A percentile compares a stretch with the other conserved stretches of the same genome.
These are phyloP conservation scores for Colletotrichum melonis DNA, from an alignment of 2,329 filamentous ascomycete species.

Conservation along the genomic window DNA sequence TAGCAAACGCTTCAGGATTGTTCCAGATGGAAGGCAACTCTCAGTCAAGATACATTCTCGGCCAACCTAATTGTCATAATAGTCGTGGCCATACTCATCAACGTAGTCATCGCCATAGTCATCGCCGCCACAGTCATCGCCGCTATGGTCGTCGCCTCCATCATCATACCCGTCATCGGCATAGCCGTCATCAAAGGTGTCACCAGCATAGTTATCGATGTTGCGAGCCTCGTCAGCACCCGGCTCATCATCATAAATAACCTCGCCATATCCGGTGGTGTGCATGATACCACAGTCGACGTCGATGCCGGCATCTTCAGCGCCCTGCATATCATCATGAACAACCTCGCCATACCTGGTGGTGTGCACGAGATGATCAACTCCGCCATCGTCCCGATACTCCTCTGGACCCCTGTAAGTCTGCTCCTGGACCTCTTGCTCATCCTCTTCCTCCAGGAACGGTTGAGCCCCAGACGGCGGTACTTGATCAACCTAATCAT, in stretches of 20 bases:
- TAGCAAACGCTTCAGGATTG: not conserved
- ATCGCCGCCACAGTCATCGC: conserved; percentile 40
- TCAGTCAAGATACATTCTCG: not conserved
- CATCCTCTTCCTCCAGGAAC: not conserved
- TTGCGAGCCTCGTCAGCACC: not conserved
- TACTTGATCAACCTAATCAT: conserved; percentile 26
- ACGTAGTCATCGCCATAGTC: conserved; percentile 40
- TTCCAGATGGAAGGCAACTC: not conserved
- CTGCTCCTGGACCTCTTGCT: not conserved
- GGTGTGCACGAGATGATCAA: not conserved
- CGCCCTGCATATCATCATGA: not conserved
- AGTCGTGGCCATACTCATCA: not conserved
- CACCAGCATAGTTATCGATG: not conserved
- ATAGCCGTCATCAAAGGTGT: not conserved
- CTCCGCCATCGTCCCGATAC: not conserved
- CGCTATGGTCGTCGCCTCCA: conserved; percentile 58
- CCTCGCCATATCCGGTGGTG: not conserved
- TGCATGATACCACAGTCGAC: not conserved
- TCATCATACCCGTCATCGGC: conserved; percentile 38
- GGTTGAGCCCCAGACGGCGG: too few relatives aligned
- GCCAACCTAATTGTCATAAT: conserved; percentile 33
- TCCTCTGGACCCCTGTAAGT: not conserved
- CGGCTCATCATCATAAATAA: not conserved
- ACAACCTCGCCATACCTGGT: not conserved
- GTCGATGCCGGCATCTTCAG: not conserved